Base-by-base conservation (phyloP, 148 eudicot species). In the Vaccinium macrocarpon region DNA sequence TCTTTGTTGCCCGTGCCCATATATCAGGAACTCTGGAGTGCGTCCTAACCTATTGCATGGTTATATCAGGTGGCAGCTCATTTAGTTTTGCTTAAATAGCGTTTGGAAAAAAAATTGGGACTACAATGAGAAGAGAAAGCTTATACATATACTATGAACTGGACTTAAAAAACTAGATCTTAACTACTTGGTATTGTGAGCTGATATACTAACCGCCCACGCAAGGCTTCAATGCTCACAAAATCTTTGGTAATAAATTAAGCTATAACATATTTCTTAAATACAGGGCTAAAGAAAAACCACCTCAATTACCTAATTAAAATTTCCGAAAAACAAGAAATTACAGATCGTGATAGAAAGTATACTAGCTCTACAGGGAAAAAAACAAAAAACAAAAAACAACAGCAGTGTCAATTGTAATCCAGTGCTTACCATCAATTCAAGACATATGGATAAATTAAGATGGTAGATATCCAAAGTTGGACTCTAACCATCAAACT, bases 1-100 rank as follows among this genome's bases (percentile, higher is more conserved):
- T 84, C 97, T 92, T 88, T 96, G 98, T 89, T 93, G 99, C 71
- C 97, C 98, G 87, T 96, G 95, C 85, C 99, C 99, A 87, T 92
- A 96, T 55, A 96, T 92, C 80, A 92, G 84, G 81, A 96, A 96
- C 19, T 94, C 98, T 85, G 98, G 86, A 15, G 97, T 93, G 42
- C 96, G 96, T 19, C 90, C 94, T 84, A 96, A 88, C 93, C 99
- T 96, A 84, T 84, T 81, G 83, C 82, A 87, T 70, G 80, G 80
- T 62, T 48, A 35, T 16, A 49, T 5, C 18, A 70, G 73, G 38
- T 84, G 72, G 15, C 57, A 38, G 51, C 18, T 38, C 35, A 57
- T 46, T 50, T 53, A 64, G 18, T 49, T 49, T 29, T 25, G 5
- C 27, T 42, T 38, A 55, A 9, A 46, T 19, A 84, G 68, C 19